A percentile compares a stretch with the other conserved stretches of the same genome.
phyloP scores from a whole-genome alignment of 106 monocot genomes.

The Iris macrosiphon region DNA sequence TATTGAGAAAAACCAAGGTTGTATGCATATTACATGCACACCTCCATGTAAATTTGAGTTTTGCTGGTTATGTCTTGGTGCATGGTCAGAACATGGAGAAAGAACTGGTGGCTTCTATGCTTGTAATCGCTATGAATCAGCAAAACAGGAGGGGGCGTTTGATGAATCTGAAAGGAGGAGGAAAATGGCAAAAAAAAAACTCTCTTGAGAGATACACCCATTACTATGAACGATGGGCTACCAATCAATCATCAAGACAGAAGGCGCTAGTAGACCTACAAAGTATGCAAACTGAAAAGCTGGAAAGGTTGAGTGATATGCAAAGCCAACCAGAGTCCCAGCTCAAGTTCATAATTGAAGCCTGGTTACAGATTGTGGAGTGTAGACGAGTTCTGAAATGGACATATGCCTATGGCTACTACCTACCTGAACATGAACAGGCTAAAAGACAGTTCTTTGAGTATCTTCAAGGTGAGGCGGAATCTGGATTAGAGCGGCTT shows the following conservation, averaged over 20 bases:
- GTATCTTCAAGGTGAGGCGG: conserved; percentile 93
- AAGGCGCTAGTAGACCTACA: conserved; percentile 94
- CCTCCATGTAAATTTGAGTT: not conserved
- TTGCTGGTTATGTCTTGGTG: too few species aligned
- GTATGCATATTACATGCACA: conserved; percentile 3
- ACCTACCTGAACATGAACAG: conserved; percentile 69
- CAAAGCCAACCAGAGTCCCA: conserved; percentile 73
- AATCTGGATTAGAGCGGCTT: conserved; percentile 82
- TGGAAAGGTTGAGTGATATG: conserved; percentile 55
- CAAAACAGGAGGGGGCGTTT: conserved; percentile 83
- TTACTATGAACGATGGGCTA: conserved; percentile 94
- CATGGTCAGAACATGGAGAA: too few species aligned
- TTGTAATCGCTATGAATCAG: conserved; percentile 84
- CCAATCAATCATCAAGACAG: conserved; percentile 85
- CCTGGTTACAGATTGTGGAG: conserved; percentile 51
- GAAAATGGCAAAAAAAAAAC: conserved; percentile 90
- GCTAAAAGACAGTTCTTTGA: conserved; percentile 85
- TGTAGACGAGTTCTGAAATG: conserved; percentile 86
- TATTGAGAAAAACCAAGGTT: conserved; percentile 6
- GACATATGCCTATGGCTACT: conserved; percentile 91
- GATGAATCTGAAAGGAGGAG: conserved; percentile 88
- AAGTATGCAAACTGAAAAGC: conserved; percentile 72
- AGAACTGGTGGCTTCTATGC: too few species aligned
- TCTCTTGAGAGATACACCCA: conserved; percentile 92
- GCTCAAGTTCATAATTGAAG: conserved; percentile 49